phyloP scores from a whole-genome alignment of 2,329 filamentous ascomycete species.

The Metarhizium sp. region DNA sequence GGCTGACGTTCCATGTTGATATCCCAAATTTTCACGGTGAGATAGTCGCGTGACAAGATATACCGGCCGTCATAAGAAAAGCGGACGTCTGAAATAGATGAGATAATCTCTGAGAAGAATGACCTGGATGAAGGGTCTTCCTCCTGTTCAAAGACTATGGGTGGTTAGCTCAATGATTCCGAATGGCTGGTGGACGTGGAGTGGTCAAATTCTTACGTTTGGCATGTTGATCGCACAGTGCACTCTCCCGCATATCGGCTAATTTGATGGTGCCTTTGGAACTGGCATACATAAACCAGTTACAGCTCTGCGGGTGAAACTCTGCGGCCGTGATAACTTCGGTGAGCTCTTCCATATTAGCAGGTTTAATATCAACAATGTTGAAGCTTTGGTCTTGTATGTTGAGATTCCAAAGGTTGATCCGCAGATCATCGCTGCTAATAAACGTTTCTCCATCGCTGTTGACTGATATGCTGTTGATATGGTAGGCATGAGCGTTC shows the following conservation, averaged over 20 bases:
- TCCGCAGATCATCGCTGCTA: conserved; percentile 92
- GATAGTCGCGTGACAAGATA: conserved; percentile 93
- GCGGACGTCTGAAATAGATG: conserved; percentile 95
- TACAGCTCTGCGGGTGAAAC: conserved; percentile 94
- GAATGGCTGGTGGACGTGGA: not conserved
- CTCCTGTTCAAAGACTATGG: conserved; percentile 91
- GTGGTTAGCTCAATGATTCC: conserved; percentile 12
- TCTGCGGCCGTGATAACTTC: conserved; percentile 98
- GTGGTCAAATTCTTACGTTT: conserved; percentile 54
- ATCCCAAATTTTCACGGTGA: conserved; percentile 99
- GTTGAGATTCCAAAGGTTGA: conserved; percentile 98
- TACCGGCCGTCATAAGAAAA: conserved; percentile 96
- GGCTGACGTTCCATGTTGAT: conserved; percentile 98
- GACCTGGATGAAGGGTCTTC: conserved; percentile 94
- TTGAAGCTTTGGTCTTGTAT: conserved; percentile 99
- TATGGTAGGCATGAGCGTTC: conserved; percentile 97
- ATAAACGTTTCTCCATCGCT: conserved; percentile 99
- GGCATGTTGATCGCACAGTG: conserved; percentile 88
- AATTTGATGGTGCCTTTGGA: conserved; percentile 98
- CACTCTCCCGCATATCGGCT: conserved; percentile 96
- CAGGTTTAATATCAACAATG: conserved; percentile 98
- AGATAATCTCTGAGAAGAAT: conserved; percentile 99
- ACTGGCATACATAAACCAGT: conserved; percentile 99
- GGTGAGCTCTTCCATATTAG: conserved; percentile 98
- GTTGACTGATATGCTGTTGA: conserved; percentile 99